phyloP scores from a whole-genome alignment of 495 filamentous ascomycete genomes.

The Staphylotrichum tortipilum region DNA sequence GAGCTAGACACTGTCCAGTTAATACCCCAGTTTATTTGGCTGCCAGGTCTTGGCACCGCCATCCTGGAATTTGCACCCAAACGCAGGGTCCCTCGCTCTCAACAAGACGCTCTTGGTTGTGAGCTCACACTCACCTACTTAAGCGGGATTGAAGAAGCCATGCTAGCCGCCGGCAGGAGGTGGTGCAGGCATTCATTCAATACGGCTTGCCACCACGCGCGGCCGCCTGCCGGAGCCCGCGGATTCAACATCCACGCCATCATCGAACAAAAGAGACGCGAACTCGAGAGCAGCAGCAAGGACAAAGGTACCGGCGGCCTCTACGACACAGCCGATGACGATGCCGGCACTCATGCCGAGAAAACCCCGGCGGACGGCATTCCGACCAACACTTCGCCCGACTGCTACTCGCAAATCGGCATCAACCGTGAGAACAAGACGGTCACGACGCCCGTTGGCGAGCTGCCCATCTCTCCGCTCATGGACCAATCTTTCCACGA shows the following conservation, averaged over 20 bases:
- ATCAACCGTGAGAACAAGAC: slow-evolving; percentile 28
- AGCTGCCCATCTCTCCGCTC: slow-evolving; percentile 41
- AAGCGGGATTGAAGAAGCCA: neutral
- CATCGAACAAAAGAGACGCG: neutral
- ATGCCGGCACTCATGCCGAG: no score
- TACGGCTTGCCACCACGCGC: neutral
- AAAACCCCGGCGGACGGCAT: no score
- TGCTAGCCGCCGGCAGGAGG: neutral
- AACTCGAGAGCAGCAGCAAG: no score
- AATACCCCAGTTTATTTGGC: no score
- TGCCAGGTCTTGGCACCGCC: no score
- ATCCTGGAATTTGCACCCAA: no score
- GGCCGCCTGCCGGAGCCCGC: neutral
- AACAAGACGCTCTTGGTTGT: no score
- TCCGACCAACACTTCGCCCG: no score
- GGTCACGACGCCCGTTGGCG: slow-evolving; percentile 30
- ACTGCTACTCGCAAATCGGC: slow-evolving; percentile 2
- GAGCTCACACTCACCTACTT: neutral
- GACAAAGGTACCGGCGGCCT: no score
- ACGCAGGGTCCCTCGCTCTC: no score
- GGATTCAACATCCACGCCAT: neutral
- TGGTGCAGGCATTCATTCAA: neutral
- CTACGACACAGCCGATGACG: no score
- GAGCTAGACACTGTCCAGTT: neutral
- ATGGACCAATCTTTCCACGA: slow-evolving; percentile 42